These are phyloP conservation scores for Bidens hawaiensis DNA, from an alignment of 140 eudicot species.

Conservation along the genomic window DNA sequence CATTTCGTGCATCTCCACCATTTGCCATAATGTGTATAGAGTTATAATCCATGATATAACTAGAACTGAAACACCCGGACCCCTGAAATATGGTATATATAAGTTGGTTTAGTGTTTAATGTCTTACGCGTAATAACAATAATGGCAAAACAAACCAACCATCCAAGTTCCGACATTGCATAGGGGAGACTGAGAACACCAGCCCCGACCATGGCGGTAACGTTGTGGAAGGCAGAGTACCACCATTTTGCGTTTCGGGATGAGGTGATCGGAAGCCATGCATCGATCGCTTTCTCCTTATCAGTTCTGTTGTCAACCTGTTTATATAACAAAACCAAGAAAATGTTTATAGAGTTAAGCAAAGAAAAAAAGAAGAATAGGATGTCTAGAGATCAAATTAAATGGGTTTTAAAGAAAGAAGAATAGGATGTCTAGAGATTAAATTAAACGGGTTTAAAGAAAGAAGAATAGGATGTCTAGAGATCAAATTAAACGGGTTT, in stretches of 20 bases:
- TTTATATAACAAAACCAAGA: neutral
- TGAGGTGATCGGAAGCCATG: slow-evolving; percentile 47
- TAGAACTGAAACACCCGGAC: slow-evolving; percentile 57
- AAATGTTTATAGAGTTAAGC: neutral
- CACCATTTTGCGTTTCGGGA: slow-evolving; percentile 56
- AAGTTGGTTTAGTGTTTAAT: slow-evolving; percentile 11
- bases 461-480: no score
- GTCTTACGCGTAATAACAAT: neutral
- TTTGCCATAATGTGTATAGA: slow-evolving; percentile 77
- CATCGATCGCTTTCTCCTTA: slow-evolving; percentile 45
- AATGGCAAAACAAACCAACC: slow-evolving; percentile 23
- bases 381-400: no score
- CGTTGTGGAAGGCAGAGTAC: slow-evolving; percentile 58
- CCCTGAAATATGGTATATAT: slow-evolving; percentile 43
- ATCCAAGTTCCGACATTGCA: slow-evolving; percentile 48
- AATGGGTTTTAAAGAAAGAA: no score
- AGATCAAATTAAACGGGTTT: no score
- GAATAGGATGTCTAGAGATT: no score
- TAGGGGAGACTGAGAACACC: slow-evolving; percentile 52
- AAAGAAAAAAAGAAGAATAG: no score
- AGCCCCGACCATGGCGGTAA: slow-evolving; percentile 58
- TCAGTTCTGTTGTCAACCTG: slow-evolving; percentile 46
- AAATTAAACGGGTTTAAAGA: no score
- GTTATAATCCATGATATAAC: slow-evolving; percentile 71
- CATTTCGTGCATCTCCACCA: slow-evolving; percentile 87